Evolutionary conservation across 2,329 filamentous ascomycete species (phyloP).

Genomic region (Arthrobotrys entomopaga): DNA sequence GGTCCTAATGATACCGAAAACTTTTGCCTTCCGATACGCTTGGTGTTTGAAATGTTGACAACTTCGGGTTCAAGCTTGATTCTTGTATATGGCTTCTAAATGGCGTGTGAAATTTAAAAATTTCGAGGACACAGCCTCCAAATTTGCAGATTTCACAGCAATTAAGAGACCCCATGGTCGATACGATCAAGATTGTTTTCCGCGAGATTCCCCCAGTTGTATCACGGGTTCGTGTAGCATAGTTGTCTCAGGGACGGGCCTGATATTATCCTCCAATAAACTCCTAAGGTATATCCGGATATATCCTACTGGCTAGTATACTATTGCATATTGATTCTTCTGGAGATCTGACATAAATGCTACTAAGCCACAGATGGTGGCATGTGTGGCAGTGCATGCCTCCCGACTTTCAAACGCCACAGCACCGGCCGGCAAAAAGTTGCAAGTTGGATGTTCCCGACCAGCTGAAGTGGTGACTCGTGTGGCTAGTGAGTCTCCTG

Average conservation of each 20-base stretch:
- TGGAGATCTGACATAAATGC: too few species aligned
- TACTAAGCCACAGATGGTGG: slow-evolving; percentile 41
- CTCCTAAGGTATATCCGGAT: too few species aligned
- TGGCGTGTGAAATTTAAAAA: slow-evolving; percentile 11
- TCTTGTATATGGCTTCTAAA: slow-evolving; percentile 17
- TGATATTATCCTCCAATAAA: too few species aligned
- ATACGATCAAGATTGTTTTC: slow-evolving; percentile 2
- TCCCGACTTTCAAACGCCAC: slow-evolving; percentile 1
- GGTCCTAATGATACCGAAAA: too few species aligned
- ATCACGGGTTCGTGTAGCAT: slow-evolving; percentile 25
- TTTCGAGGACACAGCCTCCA: slow-evolving; percentile 33
- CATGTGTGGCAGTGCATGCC: slow-evolving; percentile 41
- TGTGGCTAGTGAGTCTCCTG: slow-evolving; percentile 28
- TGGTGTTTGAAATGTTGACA: slow-evolving; percentile 1
- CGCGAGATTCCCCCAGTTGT: background rate
- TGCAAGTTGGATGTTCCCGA: background rate
- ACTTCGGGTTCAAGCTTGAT: slow-evolving; percentile 12
- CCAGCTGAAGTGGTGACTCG: slow-evolving; percentile 22
- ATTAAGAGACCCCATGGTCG: slow-evolving; percentile 1
- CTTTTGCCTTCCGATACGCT: background rate
- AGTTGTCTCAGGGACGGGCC: slow-evolving; percentile 12
- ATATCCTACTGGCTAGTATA: too few species aligned
- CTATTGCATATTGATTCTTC: too few species aligned
- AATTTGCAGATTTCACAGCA: too few species aligned
- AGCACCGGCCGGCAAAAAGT: slow-evolving; percentile 17